Evolutionary conservation across 169 alveolate genomes (phyloP).

Genomic region (Plasmodium fragile): DNA sequence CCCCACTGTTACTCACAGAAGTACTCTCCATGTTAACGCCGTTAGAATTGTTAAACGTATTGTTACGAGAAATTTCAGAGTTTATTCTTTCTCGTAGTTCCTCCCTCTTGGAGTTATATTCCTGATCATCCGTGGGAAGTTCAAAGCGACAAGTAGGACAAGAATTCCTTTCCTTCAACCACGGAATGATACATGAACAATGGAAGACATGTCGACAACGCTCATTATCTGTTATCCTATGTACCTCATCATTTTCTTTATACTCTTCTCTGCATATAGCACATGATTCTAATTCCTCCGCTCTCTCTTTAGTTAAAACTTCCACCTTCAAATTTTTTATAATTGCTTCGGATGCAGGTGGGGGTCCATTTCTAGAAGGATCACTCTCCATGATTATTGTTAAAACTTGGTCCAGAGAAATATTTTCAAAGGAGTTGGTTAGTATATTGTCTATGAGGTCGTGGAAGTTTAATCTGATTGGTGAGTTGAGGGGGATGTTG

Average conservation of each 20-base stretch:
- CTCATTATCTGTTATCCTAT: conserved; percentile 83
- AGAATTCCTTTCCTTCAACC: conserved; percentile 95
- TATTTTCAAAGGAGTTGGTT: conserved; percentile 79
- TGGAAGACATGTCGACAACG: conserved; percentile 95
- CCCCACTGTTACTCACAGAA: not conserved
- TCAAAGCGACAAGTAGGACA: conserved; percentile 98
- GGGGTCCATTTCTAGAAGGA: conserved; percentile 89
- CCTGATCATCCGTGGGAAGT: conserved; percentile 95
- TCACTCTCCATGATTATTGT: conserved; percentile 87
- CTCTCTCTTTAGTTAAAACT: conserved; percentile 77
- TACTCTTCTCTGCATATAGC: conserved; percentile 90
- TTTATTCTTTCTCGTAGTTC: conserved; percentile 79
- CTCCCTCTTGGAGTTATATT: conserved; percentile 89
- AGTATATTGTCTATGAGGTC: conserved; percentile 55
- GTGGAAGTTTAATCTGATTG: conserved; percentile 35
- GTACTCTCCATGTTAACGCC: not conserved
- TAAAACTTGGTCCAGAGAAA: conserved; percentile 81
- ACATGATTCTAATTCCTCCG: conserved; percentile 83
- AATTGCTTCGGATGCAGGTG: conserved; percentile 88
- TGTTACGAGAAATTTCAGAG: conserved; percentile 79
- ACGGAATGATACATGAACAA: conserved; percentile 94
- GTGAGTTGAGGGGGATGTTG: conserved; percentile 50
- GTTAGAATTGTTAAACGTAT: not conserved
- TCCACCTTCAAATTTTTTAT: conserved; percentile 83
- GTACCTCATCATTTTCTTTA: conserved; percentile 82